Evolutionary conservation across 176 grass and related monocot species (phyloP).

Genomic region (Raddia distichophylla): DNA sequence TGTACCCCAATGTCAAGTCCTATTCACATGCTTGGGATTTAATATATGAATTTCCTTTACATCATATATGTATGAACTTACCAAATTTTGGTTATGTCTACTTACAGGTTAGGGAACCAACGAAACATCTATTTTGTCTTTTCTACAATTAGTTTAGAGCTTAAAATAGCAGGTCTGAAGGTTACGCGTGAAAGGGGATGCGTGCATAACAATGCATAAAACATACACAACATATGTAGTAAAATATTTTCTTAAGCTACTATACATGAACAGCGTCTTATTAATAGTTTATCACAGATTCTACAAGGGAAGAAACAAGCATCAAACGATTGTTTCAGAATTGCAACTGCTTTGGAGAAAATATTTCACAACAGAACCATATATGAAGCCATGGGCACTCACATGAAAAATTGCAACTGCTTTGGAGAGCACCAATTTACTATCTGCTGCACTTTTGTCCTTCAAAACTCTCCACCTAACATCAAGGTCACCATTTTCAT

Average conservation of each 20-base stretch:
- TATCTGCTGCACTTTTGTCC: constrained; percentile 74
- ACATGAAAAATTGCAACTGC: constrained; percentile 96
- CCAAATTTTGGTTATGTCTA: neutral
- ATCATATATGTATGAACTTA: neutral
- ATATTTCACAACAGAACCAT: too few relatives aligned
- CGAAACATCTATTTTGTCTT: neutral
- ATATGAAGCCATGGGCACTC: constrained; percentile 40
- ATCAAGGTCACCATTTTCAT: constrained; percentile 50
- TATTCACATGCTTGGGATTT: neutral
- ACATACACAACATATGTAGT: constrained; percentile 1
- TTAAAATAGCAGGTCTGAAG: neutral
- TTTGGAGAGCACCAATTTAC: constrained; percentile 85
- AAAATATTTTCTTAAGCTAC: constrained; percentile 10
- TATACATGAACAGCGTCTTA: neutral
- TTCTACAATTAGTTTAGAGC: neutral
- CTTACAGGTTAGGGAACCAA: neutral
- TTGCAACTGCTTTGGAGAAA: constrained; percentile 80
- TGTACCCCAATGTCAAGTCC: neutral
- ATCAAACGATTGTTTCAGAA: constrained; percentile 45
- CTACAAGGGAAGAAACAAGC: neutral
- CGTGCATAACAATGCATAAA: neutral
- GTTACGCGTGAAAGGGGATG: neutral
- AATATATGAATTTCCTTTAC: neutral
- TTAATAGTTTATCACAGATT: constrained; percentile 23
- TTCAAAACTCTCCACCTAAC: constrained; percentile 87